Evolutionary conservation across 495 filamentous ascomycete species (phyloP), one percentile per base, ranked within the genome.

Genomic region (Talaromyces adpressus): DNA sequence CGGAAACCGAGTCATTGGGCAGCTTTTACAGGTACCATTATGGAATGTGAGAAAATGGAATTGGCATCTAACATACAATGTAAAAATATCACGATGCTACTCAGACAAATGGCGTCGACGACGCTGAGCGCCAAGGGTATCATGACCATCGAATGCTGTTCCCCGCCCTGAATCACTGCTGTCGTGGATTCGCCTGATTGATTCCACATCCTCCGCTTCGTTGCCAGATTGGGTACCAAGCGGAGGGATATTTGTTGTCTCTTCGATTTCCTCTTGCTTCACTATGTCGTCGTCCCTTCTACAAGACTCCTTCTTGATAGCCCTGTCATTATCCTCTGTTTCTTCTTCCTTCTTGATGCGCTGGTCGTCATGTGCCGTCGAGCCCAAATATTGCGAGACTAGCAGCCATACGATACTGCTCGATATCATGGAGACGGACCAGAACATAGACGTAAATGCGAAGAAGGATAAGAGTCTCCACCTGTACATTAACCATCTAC

Each of bases 401-500:
- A 81, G 39, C 2, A 82, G 62, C 88, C 88, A 94, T 0, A 76
- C 82, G 2, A 88, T 1, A 6, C 77, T 72, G 64, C 84, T 79
- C 32, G 85, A 86, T 0, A 82, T 52, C 74, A 96, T 80, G 66
- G 90, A 90, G 2, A 83, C 76, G 8, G 70, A 72, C 93, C 92
- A 97, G 72, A 97, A 97, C 27, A 83, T 52, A 3, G 70, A 74
- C 4, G 84, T 89, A 61, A 89, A 89, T 2, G 89, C 65, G 0
- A 89, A 45, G 65, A 91, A 91, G 11, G 85, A 85, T 1, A 86
- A 71, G 30, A 93, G 63, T 39, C 87, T 85, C 75, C 91, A 87
- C 23, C 89, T 84, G 65, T 91, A 93, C 90, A 98, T 96, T 29
- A 91, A 68, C 88, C 90, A 93, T 62, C 89, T 83, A 16, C 56